Evolutionary conservation across 2,329 filamentous ascomycete species (phyloP), one percentile per base, ranked within the genome.

Genomic region (Xylariaceae sp.): DNA sequence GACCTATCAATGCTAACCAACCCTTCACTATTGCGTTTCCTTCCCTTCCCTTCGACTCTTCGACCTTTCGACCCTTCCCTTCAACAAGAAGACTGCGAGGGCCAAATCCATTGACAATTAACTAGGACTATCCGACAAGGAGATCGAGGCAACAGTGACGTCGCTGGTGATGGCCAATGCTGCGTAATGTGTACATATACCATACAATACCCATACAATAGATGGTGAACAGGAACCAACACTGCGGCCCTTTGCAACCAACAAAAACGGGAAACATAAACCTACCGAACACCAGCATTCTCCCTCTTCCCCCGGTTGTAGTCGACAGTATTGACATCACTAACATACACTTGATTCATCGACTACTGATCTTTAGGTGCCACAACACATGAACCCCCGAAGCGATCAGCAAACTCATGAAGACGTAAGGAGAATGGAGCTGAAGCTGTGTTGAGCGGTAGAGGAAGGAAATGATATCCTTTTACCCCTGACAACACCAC

Each of bases 61-160:
- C 19, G 29, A 34, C 5, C 32, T 9, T 11, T 3, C 35, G 8
- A 37, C 8, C 8, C 8, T 9, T 37, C 8, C 35, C 27, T 7
- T 2, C 5, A 32, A 37, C 7, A 7, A 19, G 31, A 26, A 4
- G 30, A 34, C 8, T 34, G 8, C 8, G 8, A 6, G 32, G 32
- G 32, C 3, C n/a, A 1, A 26, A 11, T 5, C 11, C 19, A 45
- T 40, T 47, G 31, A 46, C 32, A 11, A 1, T n/a, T 5, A 7
- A 27, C 12, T 54, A 76, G 75, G 80, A 37, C 69, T 84, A 49
- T 74, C 77, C 51, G 80, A 83, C 64, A 81, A 83, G 72, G 75
- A 84, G 69, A 81, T 84, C 60, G 81, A 84, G 70, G 80, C 83
- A 7, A 67, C 80, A 2, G 78, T 84, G 35, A 72, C 79, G 41